These are phyloP conservation scores for Dentipellis sp. DNA, from an alignment of 768 basidiomycete species.

Conservation along the genomic window DNA sequence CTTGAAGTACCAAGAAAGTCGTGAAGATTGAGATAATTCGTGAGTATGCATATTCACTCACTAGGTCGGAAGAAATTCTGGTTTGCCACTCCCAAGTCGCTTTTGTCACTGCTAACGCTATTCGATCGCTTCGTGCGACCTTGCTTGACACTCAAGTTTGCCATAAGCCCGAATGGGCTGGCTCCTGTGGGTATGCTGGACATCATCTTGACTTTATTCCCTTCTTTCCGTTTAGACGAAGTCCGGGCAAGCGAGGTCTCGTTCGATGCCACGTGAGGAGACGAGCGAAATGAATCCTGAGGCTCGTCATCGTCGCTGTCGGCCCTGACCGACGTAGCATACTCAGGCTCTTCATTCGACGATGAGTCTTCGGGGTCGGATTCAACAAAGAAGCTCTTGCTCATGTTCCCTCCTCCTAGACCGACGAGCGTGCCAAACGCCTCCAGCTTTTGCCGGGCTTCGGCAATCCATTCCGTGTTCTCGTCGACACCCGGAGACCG, in stretches of 20 bases:
- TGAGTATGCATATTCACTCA: not conserved
- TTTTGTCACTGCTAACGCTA: conserved; percentile 16
- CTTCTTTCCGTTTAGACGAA: not conserved
- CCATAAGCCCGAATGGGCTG: conserved; percentile 69
- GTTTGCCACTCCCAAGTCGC: conserved; percentile 42
- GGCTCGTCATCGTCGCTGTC: conserved; percentile 17
- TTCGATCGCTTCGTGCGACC: conserved; percentile 7
- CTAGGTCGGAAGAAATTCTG: conserved; percentile 53
- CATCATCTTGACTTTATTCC: conserved; percentile 33
- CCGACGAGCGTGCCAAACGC: conserved; percentile 63
- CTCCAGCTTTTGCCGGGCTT: conserved; percentile 58
- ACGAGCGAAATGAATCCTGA: conserved; percentile 23
- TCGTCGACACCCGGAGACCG: conserved; percentile 18
- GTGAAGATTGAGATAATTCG: not conserved
- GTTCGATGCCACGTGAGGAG: conserved; percentile 18
- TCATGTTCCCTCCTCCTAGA: conserved; percentile 46
- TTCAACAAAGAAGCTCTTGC: conserved; percentile 30
- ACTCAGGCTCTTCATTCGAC: conserved; percentile 36
- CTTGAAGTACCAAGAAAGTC: not conserved
- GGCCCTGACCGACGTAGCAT: conserved; percentile 22
- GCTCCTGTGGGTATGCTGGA: conserved; percentile 53
- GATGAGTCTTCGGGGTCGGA: conserved; percentile 13
- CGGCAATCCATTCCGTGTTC: conserved; percentile 70
- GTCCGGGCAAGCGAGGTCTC: conserved; percentile 7
- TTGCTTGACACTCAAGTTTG: conserved; percentile 46